Percentiles rank a stretch among this genome's conserved stretches.
Conservation (phyloP, 2,329 filamentous ascomycete species). For the Allantophomopsis cytisporea region DNA sequence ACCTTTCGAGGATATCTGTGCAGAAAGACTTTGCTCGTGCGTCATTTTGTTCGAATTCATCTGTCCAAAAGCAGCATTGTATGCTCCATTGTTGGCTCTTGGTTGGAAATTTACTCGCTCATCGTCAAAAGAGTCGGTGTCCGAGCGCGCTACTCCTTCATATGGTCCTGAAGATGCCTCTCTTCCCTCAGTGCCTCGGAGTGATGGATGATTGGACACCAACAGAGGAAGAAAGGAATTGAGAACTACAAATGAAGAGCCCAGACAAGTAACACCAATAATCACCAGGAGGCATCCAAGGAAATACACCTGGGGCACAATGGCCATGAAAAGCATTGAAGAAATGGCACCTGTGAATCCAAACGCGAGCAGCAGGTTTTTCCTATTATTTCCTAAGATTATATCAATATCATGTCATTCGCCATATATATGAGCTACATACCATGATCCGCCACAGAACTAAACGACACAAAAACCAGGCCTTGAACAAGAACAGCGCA, state of each 20-base stretch:
- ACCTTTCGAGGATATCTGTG: conserved; percentile 79
- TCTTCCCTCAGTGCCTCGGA: not conserved
- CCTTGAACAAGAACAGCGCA: conserved; percentile 81
- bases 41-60: conserved; percentile 35
- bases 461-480: conserved; percentile 86
- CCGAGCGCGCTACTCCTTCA: not conserved
- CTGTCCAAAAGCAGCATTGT: no score
- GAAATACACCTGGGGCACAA: conserved; percentile 62
- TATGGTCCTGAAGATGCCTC: not conserved
- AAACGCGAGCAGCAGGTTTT: conserved; percentile 71
- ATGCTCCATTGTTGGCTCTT: conserved; percentile 19
- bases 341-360: conserved; percentile 69
- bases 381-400: conserved; percentile 50
- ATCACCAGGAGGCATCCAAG: conserved; percentile 73
- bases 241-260: conserved; percentile 83
- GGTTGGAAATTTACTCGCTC: not conserved
- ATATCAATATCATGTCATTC: conserved; percentile 2
- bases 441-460: conserved; percentile 87
- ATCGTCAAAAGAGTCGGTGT: no score
- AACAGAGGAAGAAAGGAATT: conserved; percentile 90
- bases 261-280: conserved; percentile 83
- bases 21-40: conserved; percentile 65
- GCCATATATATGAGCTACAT: not conserved
- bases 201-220: conserved; percentile 63
- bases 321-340: conserved; percentile 77